Evolutionary conservation across 2,329 filamentous ascomycete genomes (phyloP), one percentile per base, ranked within the genome.

Genomic region (Rugonectria rugulosa): DNA sequence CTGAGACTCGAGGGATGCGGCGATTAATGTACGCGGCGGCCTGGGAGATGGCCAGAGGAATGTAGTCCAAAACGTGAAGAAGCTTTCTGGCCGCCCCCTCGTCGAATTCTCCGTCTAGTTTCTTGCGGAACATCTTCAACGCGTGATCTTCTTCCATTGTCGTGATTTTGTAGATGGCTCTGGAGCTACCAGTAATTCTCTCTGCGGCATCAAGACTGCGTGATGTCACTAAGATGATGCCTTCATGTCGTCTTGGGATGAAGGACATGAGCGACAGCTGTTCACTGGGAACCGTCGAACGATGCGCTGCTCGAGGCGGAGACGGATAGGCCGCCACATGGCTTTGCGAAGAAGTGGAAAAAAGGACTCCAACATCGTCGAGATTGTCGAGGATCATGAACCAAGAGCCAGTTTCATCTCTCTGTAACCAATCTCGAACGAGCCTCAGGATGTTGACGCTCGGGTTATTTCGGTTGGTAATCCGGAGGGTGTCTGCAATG

Each of bases 1-100:
- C 51, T 0, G 70, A 68, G 14, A 53, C 56, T 2, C 59, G 57
- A 0, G 37, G 37, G 4, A 17, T 23, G 5, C 27, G 8, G 15
- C 19, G 7, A 10, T 32, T 49, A 20, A 49, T 49, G 15, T 41
- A 49, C 4, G 49, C 40, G 14, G 49, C 41, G 2, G 41, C 49
- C 2, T 52, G 41, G 4, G 34, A 40, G 7, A 53, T 53, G 2
- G 49, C 49, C 7, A 53, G 49, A 15, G 49, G 41, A n/a, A 53
- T 53, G 17, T 26, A 15, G 32, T 26, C 34, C 0, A 53, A 41
- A 8, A n/a, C 12, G 3, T 7, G 2, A 7, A 32, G 21, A 1
- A 53, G 12, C 11, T 45, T 12, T 6, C 27, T 3, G 3, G 42
- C 17, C 0, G 23, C 41, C 5, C 15, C 6, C 4, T 14, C 2